Conservation (phyloP, 2,329 filamentous ascomycete genomes). For the Fusarium mangiferae region DNA sequence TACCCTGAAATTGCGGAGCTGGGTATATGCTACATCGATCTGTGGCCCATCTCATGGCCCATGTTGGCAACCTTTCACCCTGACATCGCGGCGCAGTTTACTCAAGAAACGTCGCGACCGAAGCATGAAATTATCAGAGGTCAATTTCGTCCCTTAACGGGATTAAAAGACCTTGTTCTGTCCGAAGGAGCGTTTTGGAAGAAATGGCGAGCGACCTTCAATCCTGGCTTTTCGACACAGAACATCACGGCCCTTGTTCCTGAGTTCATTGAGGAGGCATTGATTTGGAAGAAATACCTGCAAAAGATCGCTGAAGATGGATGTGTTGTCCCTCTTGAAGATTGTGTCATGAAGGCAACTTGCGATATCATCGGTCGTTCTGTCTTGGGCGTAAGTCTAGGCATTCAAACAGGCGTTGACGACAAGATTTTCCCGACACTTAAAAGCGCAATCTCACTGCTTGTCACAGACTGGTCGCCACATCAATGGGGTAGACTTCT, state of each 20-base stretch:
- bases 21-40: not conserved
- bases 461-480: not conserved
- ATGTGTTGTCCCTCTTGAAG: not conserved
- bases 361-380: slow-evolving; percentile 9
- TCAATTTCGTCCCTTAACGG: not conserved
- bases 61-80: not conserved
- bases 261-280: not conserved
- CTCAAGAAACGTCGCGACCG: not conserved
- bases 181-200: not conserved
- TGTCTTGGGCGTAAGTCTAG: not conserved
- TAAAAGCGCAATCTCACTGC: not conserved
- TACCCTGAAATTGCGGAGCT: not conserved
- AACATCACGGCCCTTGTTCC: not conserved
- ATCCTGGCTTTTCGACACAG: not conserved
- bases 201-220: not conserved
- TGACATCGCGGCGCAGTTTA: not conserved
- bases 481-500: not conserved
- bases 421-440: not conserved
- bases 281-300: not conserved
- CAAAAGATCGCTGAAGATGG: not conserved
- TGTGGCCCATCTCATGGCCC: not conserved
- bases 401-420: not conserved
- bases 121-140: not conserved
- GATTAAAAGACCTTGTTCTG: not conserved
- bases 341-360: not conserved